phyloP scores from a whole-genome alignment of 83 land plant genomes.

The Picea mariana region DNA sequence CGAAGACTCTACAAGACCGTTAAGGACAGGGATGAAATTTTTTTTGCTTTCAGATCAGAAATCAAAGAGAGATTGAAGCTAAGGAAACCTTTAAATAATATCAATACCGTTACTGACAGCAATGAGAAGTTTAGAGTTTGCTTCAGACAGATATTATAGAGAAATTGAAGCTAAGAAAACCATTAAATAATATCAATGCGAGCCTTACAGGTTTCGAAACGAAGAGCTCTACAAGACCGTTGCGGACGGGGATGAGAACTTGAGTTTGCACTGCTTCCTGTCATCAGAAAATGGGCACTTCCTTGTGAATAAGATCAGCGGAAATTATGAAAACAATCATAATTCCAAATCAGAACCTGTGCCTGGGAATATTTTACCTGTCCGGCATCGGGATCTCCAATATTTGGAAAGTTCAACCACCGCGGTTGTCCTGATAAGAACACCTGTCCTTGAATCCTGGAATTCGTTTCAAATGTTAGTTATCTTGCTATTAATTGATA shows the following conservation, averaged over 20 bases:
- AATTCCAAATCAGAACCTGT: background rate
- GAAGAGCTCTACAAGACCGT: slow-evolving; percentile 54
- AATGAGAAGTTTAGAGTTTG: slow-evolving; percentile 29
- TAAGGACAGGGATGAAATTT: too few relatives aligned
- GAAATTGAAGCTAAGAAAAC: background rate
- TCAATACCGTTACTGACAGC: slow-evolving; percentile 35
- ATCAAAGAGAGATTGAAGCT: too few relatives aligned
- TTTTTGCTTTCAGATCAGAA: too few relatives aligned
- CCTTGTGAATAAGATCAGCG: background rate
- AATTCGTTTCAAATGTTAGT: background rate
- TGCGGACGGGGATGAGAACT: slow-evolving; percentile 44
- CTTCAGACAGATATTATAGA: background rate
- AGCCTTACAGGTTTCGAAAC: slow-evolving; percentile 43
- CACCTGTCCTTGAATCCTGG: slow-evolving; percentile 43
- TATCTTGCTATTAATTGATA: too few relatives aligned
- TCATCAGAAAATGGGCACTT: background rate
- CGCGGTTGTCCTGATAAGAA: slow-evolving; percentile 48
- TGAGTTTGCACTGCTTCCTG: slow-evolving; percentile 30
- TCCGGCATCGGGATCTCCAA: slow-evolving; percentile 18
- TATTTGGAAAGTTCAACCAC: slow-evolving; percentile 44
- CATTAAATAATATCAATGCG: background rate
- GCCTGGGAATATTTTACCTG: background rate
- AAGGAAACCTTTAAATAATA: background rate
- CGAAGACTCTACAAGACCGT: too few relatives aligned
- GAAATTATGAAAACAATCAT: background rate